Percentiles rank a stretch among this genome's conserved stretches.
Conservation (phyloP, 352 stramenopile species). For the Lagenidium sp. region DNA sequence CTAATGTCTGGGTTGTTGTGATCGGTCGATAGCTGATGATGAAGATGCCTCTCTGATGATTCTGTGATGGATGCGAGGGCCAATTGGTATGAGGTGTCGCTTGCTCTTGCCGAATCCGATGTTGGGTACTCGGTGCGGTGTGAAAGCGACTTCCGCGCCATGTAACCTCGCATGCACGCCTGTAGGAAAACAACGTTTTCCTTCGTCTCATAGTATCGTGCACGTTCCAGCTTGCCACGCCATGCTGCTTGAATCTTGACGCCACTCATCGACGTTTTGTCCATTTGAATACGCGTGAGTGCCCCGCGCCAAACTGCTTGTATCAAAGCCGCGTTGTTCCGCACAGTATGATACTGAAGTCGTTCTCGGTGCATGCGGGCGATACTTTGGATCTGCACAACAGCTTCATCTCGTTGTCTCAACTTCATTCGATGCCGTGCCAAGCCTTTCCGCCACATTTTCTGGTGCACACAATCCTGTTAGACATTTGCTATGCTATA, state of each 20-base stretch:
- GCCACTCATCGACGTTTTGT: constrained; percentile 4
- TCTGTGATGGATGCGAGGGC: constrained; percentile 7
- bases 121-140: no score
- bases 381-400: constrained; percentile 17
- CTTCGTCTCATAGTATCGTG: constrained; percentile 8
- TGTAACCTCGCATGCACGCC: constrained; percentile 11
- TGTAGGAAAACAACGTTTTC: constrained; percentile 19
- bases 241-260: constrained; percentile 20
- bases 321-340: constrained; percentile 9
- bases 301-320: constrained; percentile 20
- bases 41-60: background rate
- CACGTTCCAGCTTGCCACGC: constrained; percentile 11
- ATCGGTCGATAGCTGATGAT: no score
- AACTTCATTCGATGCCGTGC: constrained; percentile 3
- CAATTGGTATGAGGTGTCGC: constrained; percentile 16
- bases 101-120: constrained; percentile 7
- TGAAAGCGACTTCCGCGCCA: constrained; percentile 9
- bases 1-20: no score
- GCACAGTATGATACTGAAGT: constrained; percentile 6
- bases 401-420: constrained; percentile 5
- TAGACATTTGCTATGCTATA: background rate
- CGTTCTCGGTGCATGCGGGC: constrained; percentile 13
- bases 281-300: constrained; percentile 4
- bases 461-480: constrained; percentile 3
- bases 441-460: constrained; percentile 11